Evolutionary conservation across 1,284 basidiomycete species (phyloP), one percentile per base, ranked within the genome.

Genomic region (Coriolopsis trogii): DNA sequence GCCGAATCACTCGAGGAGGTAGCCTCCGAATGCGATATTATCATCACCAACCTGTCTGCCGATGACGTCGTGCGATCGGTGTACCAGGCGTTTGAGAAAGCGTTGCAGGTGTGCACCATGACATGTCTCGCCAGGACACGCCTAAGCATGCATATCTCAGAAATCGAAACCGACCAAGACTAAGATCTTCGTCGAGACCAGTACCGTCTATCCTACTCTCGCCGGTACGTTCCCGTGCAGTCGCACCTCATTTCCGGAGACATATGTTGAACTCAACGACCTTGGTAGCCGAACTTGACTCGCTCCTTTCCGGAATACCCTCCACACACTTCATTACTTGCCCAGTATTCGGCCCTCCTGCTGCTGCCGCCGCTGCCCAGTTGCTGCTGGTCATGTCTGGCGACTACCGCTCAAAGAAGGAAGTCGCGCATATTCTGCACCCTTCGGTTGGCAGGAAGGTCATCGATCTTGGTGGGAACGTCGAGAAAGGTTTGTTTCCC

Each of bases 371-470:
- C 25, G 77, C 75, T 12, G 87, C 84, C 1, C 78, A 85, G 50
- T 80, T 96, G 15, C 67, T 95, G 37, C 78, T 93, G 47, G 80
- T 87, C 42, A 87, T 95, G 75, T 85, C 87, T 3, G 94, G 93
- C 7, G 88, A 93, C 66, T 89, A 92, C 67, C 82, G 84, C 51
- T 86, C 86, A 40, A 95, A 94, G 76, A 91, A 92, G 67, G 82
- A 89, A 63, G 81, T 87, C 2, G 85, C 87, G 1, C 82, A 91
- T 64, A 75, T 89, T 33, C 73, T 89, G 30, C 80, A 93, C 6
- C 93, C 93, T 20, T 83, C 88, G 4, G 80, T 95, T 44, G 93
- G 87, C 20, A 75, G 82, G 54, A 94, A 93, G 71, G 80, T 85
- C 24, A 71, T 87, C 28, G 87, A 90, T 62, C 74, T 89, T 4